Evolutionary conservation across 208 protist genomes (phyloP).

Genomic region (Trypanosoma rangeli): DNA sequence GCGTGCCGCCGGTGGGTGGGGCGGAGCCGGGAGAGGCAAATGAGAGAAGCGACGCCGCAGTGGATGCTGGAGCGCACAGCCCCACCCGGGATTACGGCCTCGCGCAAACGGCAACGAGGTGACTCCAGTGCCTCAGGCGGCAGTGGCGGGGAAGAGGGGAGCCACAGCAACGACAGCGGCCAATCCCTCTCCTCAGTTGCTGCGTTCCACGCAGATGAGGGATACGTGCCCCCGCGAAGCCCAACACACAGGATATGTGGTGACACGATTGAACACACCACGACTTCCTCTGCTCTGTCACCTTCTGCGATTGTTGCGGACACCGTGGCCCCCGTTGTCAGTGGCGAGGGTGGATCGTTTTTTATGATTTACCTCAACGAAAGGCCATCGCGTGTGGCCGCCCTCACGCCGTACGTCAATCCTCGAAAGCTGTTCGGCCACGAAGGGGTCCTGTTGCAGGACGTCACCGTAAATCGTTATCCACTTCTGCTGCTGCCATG

Average conservation of each 20-base stretch:
- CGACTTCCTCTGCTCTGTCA: neutral
- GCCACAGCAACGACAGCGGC: neutral
- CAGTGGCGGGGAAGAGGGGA: neutral
- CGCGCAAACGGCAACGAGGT: neutral
- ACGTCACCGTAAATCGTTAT: conserved; percentile 13
- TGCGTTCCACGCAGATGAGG: neutral
- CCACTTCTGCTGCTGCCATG: conserved; percentile 58
- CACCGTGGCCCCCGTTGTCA: neutral
- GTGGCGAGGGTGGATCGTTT: neutral
- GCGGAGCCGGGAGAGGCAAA: neutral
- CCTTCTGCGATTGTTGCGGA: neutral
- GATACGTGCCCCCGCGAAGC: neutral
- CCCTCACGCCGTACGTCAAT: conserved; percentile 28
- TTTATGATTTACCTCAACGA: conserved; percentile 34
- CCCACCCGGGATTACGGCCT: neutral
- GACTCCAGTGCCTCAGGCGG: neutral
- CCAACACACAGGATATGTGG: neutral
- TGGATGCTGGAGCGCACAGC: neutral
- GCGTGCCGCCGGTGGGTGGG: neutral
- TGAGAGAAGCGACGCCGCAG: neutral
- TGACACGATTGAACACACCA: neutral
- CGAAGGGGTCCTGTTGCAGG: conserved; percentile 30
- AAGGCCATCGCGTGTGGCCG: conserved; percentile 7
- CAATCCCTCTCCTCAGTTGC: neutral
- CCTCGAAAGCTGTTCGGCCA: conserved; percentile 20